These are phyloP conservation scores for Debaryomyces singareniensis DNA, from an alignment of 1,139 yeast species.

Conservation along the genomic window DNA sequence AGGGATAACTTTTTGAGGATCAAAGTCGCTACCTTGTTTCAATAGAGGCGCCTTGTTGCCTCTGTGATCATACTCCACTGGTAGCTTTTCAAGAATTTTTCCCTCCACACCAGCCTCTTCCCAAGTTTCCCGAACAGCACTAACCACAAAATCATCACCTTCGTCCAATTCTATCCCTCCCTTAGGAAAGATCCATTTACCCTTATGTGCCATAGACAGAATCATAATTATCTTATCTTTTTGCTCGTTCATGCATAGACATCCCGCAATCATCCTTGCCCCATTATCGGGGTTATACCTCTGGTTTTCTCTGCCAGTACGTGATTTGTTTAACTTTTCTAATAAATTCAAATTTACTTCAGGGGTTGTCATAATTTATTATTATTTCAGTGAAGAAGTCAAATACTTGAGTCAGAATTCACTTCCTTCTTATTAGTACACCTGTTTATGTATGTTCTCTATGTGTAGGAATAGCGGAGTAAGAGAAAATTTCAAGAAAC, in stretches of 20 bases:
- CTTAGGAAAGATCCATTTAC: constrained; percentile 85
- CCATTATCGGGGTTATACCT: constrained; percentile 49
- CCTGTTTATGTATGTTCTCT: no score
- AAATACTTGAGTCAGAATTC: no score
- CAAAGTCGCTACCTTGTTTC: constrained; percentile 33
- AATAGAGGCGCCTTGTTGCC: constrained; percentile 54
- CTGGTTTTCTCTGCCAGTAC: constrained; percentile 35
- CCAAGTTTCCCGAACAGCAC: constrained; percentile 92
- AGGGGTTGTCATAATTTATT: not conserved
- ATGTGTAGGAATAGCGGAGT: no score
- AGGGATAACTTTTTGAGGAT: constrained; percentile 41
- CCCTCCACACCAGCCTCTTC: constrained; percentile 95
- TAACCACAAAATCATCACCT: constrained; percentile 39
- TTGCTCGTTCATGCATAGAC: constrained; percentile 60
- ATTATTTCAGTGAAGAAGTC: no score
- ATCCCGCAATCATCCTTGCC: constrained; percentile 87
- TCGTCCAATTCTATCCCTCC: constrained; percentile 95
- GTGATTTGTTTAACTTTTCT: constrained; percentile 16
- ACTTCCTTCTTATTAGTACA: no score
- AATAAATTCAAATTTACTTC: constrained; percentile 11
- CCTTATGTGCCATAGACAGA: constrained; percentile 59
- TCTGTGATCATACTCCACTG: constrained; percentile 62
- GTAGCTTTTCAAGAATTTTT: constrained; percentile 45
- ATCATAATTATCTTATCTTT: constrained; percentile 67
- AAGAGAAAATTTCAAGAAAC: no score